Base-by-base conservation (phyloP, 768 basidiomycete species). In the Amanita pseudoporphyria region DNA sequence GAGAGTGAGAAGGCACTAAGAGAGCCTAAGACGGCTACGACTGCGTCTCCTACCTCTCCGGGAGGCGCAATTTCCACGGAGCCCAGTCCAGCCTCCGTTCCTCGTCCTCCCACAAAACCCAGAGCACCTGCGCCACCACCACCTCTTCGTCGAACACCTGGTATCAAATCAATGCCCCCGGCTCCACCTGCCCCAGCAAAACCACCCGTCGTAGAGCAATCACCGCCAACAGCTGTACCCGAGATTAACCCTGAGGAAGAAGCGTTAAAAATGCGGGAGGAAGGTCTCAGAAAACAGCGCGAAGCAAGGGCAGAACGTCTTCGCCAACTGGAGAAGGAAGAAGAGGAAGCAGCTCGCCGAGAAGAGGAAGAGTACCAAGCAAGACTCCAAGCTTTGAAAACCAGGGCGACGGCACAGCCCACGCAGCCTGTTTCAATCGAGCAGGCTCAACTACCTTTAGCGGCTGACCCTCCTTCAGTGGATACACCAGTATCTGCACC, bases 221-320 rank as follows among this genome's bases (percentile, higher is more conserved):
- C 62, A 28, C 48, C 60, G 5, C 33, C 26, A 24, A 64, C 70
- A 6, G 60, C 61, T 4, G 69, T 51, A 18, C 76, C 74, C 2
- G 67, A 73, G 51, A 72, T 82, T 38, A 91, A 95, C 55, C 80
- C 80, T 0, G 90, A 92, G 61, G 94, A 96, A 53, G 79, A 75
- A 38, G 72, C 68, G 13, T 61, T 96, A 9, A 75, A 74, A 47
- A 78, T 72, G 10, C 77, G 84, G 10, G 86, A 92, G 61, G 85
- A 77, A 52, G 77, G 75, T 2, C 58, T 92, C n/a, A 72, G 72
- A 44, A 85, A 83, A 62, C 81, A 81, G 53, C 77, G 79, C 3
- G 84, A 84, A 56, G 89, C 76, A n/a, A 77, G 87, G 1, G 73
- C 72, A 14, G 84, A 75, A 40, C 71, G 83, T 43, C 65, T 93